Evolutionary conservation across 2,329 filamentous ascomycete genomes (phyloP), one percentile per base, ranked within the genome.

Genomic region (Neopestalotiopsis rosae): DNA sequence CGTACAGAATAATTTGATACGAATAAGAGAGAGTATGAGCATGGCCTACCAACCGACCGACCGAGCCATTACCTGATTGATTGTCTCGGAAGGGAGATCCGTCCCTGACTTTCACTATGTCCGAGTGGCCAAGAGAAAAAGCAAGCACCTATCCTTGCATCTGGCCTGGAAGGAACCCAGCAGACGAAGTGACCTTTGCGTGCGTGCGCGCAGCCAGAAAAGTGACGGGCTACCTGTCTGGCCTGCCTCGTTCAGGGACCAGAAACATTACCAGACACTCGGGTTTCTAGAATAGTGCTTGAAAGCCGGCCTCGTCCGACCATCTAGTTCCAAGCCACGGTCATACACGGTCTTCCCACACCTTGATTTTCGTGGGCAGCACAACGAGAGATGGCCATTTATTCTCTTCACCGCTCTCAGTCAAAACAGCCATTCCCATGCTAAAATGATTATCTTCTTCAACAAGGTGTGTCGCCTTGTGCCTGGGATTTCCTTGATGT

Each of bases 61-160:
- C 24, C 14, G 30, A 30, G 7, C 30, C 20, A 17, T 28, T 30
- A 14, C 57, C 24, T 59, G 20, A 59, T 59, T 59, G 57, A 30
- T 59, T 59, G 57, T 59, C 57, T 59, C 57, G 57, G 57, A 59
- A 59, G 24, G 57, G 57, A 30, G 57, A 59, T 34, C 57, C 57
- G 34, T 30, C 24, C 24, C 24, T 34, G 14, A 59, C 57, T 30
- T 34, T 28, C 20, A 34, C 20, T 34, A 30, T 59, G 57, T 34
- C 57, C 57, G 57, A 24, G 57, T 59, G 20, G 57, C 57, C 57
- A 52, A 52, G 45, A 59, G 57, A 59, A 59, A 34, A 59, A 59
- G 57, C 57, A 59, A 59, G 57, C 57, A 59, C 24, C 24, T 34
- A 59, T 34, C 57, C 57, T 34, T 59, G 57, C 57, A 52, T 17